Base-by-base conservation (phyloP, 129 eudicot species). In the Mikania micrantha region DNA sequence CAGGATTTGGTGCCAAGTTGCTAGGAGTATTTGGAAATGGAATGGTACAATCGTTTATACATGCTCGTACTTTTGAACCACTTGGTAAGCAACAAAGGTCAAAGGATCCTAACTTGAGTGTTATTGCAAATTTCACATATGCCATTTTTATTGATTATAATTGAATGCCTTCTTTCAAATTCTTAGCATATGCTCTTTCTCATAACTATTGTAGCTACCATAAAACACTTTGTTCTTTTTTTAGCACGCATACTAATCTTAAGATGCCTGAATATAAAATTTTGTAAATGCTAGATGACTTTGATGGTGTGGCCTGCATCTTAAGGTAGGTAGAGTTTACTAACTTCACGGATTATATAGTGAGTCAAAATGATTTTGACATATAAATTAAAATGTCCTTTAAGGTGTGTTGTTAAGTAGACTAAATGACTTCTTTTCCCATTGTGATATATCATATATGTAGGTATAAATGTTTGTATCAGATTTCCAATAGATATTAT, bases 1-100 rank as follows among this genome's bases (percentile, higher is more conserved):
- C 96, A 78, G 98, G 96, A 80, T 92, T 92, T 80, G 98, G 98
- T 63, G 98, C 98, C 80, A 88, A 88, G 78, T 84, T 92, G 87
- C 92, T 92, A 47, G 96, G 91, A 47, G 88, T 88, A 73, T 92
- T 92, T 79, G 96, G 95, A 57, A 88, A 92, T 69, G 98, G 98
- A 67, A 92, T 92, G 98, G 92, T 92, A 59, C 98, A 92, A 73
- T 92, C 96, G 34, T 92, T 92, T 72, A 88, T 92, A 74, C 34
- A 85, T 84, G 98, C 98, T n/a, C 91, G 96, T 19, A 92, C 98
- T 8, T 79, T 92, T 49, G 75, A 68, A 72, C 89, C 96, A 49
- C 48, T 83, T 72, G 96, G 98, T 92, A 82, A 74, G 78, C 34
- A 27, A 40, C 40, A 40, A 27, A n/a, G n/a, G n/a, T n/a, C n/a